Percentiles rank a stretch among this genome's conserved stretches.
Evolutionary conservation across 805 yeast species (phyloP).

Genomic region (Yamadazyma philogaea): DNA sequence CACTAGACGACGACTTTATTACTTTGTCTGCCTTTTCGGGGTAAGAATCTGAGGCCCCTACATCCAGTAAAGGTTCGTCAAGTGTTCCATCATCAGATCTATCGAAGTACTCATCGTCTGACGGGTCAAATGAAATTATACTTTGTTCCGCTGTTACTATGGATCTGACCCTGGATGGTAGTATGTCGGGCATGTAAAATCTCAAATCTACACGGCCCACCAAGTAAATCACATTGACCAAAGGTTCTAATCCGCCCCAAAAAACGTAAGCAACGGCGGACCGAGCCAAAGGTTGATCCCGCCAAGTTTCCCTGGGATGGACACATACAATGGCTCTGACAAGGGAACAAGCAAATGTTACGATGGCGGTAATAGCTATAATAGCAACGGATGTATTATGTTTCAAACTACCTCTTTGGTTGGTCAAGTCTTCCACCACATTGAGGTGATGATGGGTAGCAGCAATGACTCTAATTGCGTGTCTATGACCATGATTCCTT

Average conservation of each 20-base stretch:
- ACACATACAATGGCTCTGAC: constrained; percentile 50
- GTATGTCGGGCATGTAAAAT: constrained; percentile 71
- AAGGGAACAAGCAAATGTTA: constrained; percentile 49
- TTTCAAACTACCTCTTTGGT: constrained; percentile 38
- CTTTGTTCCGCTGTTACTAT: constrained; percentile 43
- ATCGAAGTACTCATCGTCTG: no score
- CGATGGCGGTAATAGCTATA: constrained; percentile 44
- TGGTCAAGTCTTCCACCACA: constrained; percentile 30
- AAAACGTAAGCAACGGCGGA: constrained; percentile 62
- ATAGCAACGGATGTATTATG: constrained; percentile 53
- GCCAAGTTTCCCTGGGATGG: constrained; percentile 17
- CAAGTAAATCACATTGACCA: constrained; percentile 53
- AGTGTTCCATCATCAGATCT: no score
- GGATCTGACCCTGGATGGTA: constrained; percentile 35
- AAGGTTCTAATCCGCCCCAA: constrained; percentile 64
- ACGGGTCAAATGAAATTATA: no score
- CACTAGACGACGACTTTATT: no score
- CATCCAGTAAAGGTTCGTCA: no score
- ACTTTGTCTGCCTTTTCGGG: no score
- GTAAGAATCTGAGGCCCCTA: no score
- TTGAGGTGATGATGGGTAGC: constrained; percentile 48
- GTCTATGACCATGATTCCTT: constrained; percentile 45
- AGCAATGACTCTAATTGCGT: constrained; percentile 59
- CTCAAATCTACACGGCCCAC: constrained; percentile 68
- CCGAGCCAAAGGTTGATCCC: constrained; percentile 22